Evolutionary conservation across 2,329 filamentous ascomycete genomes (phyloP).

Genomic region (Furcasterigmium sp.): DNA sequence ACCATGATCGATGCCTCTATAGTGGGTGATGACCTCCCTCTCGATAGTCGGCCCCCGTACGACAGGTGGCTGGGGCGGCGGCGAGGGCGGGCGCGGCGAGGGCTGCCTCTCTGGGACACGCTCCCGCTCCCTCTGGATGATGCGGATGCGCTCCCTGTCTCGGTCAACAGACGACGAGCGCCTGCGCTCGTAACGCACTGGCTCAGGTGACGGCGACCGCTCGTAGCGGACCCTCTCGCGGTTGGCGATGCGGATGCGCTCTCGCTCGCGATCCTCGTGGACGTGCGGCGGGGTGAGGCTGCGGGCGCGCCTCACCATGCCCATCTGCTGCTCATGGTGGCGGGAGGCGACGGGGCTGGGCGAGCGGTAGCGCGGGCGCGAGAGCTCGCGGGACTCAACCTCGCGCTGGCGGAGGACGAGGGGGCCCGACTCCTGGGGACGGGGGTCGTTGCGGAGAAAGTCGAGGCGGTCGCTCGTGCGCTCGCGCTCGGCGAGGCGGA

Average conservation of each 20-base stretch:
- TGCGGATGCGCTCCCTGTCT: slow-evolving; percentile 43
- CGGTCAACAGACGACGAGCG: slow-evolving; percentile 33
- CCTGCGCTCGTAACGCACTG: slow-evolving; percentile 31
- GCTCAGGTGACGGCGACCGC: slow-evolving; percentile 30
- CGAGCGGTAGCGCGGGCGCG: slow-evolving; percentile 37
- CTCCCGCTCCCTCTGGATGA: slow-evolving; percentile 42
- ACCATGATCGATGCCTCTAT: slow-evolving; percentile 84
- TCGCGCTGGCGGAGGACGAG: slow-evolving; percentile 51
- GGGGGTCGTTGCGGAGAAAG: slow-evolving; percentile 46
- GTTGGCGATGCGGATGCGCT: slow-evolving; percentile 33
- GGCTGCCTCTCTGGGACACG: slow-evolving; percentile 32
- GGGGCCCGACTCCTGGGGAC: slow-evolving; percentile 42
- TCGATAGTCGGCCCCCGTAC: slow-evolving; percentile 77
- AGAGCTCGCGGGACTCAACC: slow-evolving; percentile 47
- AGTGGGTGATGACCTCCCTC: slow-evolving; percentile 85
- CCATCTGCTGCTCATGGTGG: slow-evolving; percentile 16
- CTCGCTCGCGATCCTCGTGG: slow-evolving; percentile 24
- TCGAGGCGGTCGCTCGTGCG: slow-evolving; percentile 26
- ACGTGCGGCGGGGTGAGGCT: slow-evolving; percentile 32
- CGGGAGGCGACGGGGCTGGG: slow-evolving; percentile 28
- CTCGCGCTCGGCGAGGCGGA: slow-evolving; percentile 38
- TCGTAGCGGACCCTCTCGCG: slow-evolving; percentile 27
- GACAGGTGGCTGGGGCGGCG: slow-evolving; percentile 58
- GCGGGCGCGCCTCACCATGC: slow-evolving; percentile 35
- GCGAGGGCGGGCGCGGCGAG: slow-evolving; percentile 48